Evolutionary conservation across 2,329 filamentous ascomycete genomes (phyloP).

Genomic region (Seiridium unicorne): DNA sequence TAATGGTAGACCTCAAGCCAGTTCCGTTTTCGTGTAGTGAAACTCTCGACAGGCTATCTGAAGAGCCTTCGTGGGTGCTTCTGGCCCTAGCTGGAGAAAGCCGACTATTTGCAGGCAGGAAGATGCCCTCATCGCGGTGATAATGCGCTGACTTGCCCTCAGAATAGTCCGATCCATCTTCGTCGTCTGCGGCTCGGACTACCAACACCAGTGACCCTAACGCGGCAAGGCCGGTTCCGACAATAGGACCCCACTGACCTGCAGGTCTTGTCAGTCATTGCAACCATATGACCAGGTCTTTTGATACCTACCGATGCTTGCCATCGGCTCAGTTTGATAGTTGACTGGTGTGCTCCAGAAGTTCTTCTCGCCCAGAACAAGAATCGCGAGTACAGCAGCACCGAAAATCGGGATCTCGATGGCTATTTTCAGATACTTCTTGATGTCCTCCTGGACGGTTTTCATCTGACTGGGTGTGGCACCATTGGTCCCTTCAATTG

Average conservation of each 20-base stretch:
- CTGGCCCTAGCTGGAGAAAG: not conserved
- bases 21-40: not conserved
- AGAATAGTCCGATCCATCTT: slow-evolving; percentile 15
- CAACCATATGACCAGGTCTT: not conserved
- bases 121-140: not conserved
- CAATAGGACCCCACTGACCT: slow-evolving; percentile 61
- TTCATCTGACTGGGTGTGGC: slow-evolving; percentile 52
- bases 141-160: slow-evolving; percentile 25
- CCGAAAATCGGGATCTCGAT: slow-evolving; percentile 59
- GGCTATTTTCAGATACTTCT: slow-evolving; percentile 46
- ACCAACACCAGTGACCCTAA: slow-evolving; percentile 56
- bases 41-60: not conserved
- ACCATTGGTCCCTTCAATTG: slow-evolving; percentile 53
- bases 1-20: slow-evolving; percentile 8
- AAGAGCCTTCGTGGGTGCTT: slow-evolving; percentile 5
- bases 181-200: slow-evolving; percentile 28
- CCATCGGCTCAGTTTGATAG: slow-evolving; percentile 62
- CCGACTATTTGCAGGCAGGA: not conserved
- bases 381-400: slow-evolving; percentile 55
- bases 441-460: slow-evolving; percentile 53
- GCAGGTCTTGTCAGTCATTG: not conserved
- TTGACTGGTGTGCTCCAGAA: slow-evolving; percentile 56
- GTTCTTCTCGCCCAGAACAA: slow-evolving; percentile 62
- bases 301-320: slow-evolving; percentile 50
- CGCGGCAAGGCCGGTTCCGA: slow-evolving; percentile 55